phyloP scores from a whole-genome alignment of 306 rosid species.

The Dryas octopetala region DNA sequence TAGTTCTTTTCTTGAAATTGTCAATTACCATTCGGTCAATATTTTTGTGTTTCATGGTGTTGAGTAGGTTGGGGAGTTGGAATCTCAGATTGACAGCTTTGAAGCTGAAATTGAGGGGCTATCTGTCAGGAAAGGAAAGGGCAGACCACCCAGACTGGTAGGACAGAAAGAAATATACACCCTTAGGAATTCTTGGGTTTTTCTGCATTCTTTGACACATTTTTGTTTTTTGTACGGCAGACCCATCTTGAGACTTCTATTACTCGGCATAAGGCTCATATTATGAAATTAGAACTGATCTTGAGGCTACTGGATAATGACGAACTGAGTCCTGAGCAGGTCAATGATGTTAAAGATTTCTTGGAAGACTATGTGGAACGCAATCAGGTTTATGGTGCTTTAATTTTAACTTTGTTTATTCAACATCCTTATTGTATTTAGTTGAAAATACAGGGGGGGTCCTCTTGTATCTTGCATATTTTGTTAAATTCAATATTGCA shows the following conservation, averaged over 20 bases:
- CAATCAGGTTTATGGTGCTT: constrained; percentile 68
- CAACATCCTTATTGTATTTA: not conserved
- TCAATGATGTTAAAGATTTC: constrained; percentile 93
- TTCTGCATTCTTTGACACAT: constrained; percentile 15
- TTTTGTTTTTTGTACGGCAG: constrained; percentile 35
- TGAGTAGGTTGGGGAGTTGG: constrained; percentile 85
- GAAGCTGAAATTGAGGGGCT: constrained; percentile 98
- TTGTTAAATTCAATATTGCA: not conserved
- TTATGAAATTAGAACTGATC: constrained; percentile 86
- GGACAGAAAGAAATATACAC: constrained; percentile 22
- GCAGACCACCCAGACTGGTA: constrained; percentile 93
- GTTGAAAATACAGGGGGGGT: not conserved
- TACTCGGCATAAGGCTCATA: constrained; percentile 95
- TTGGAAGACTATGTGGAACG: constrained; percentile 97
- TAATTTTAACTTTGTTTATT: not conserved
- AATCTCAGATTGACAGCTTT: constrained; percentile 89
- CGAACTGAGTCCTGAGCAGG: constrained; percentile 93
- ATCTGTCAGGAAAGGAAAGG: constrained; percentile 86
- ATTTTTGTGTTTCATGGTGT: constrained; percentile 17
- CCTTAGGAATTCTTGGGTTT: constrained; percentile 19
- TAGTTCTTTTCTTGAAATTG: not conserved
- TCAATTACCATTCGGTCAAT: constrained; percentile 10
- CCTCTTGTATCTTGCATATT: constrained; percentile 2
- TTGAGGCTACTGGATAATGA: constrained; percentile 94
- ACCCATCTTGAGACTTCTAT: constrained; percentile 88